These are phyloP conservation scores for Metschnikowia arizonensis DNA, from an alignment of 805 yeast genomes.

Conservation along the genomic window DNA sequence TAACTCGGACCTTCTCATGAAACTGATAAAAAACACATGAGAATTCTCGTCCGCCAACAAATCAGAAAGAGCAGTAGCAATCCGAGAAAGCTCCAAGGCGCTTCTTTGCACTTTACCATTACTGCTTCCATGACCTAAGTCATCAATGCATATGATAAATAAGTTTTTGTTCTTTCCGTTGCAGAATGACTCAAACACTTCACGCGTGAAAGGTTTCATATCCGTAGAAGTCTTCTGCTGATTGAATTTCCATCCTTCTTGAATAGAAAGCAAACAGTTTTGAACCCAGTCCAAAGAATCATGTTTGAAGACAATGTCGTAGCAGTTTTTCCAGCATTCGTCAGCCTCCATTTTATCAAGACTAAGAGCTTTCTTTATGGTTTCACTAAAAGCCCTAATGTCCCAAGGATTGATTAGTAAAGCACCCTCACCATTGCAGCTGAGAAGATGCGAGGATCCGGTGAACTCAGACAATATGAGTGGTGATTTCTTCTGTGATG, in stretches of 20 bases:
- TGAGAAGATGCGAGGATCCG: conserved; percentile 81
- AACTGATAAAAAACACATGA: conserved; percentile 67
- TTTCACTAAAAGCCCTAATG: conserved; percentile 56
- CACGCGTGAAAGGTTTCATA: conserved; percentile 30
- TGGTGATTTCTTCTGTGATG: conserved; percentile 69
- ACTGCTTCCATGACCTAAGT: conserved; percentile 28
- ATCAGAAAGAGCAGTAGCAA: conserved; percentile 54
- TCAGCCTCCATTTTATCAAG: conserved; percentile 58
- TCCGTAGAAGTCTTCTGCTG: conserved; percentile 24
- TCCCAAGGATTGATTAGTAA: conserved; percentile 91
- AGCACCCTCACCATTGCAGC: conserved; percentile 53
- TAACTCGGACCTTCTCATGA: conserved; percentile 58
- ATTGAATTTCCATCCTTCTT: conserved; percentile 37
- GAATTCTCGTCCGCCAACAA: conserved; percentile 56
- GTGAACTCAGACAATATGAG: conserved; percentile 87
- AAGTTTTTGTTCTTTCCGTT: conserved; percentile 37
- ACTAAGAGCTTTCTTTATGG: conserved; percentile 59
- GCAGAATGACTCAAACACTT: conserved; percentile 32
- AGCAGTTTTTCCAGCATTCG: conserved; percentile 58
- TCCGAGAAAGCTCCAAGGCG: conserved; percentile 36
- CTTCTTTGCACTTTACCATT: conserved; percentile 11
- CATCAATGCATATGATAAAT: conserved; percentile 50
- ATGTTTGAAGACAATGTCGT: conserved; percentile 54
- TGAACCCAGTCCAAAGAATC: conserved; percentile 76
- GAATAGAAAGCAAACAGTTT: conserved; percentile 50